Percentiles rank a stretch among this genome's conserved stretches.
These are phyloP conservation scores for Paracoccidioides brasiliensis DNA, from an alignment of 2,329 filamentous ascomycete species.

Conservation along the genomic window DNA sequence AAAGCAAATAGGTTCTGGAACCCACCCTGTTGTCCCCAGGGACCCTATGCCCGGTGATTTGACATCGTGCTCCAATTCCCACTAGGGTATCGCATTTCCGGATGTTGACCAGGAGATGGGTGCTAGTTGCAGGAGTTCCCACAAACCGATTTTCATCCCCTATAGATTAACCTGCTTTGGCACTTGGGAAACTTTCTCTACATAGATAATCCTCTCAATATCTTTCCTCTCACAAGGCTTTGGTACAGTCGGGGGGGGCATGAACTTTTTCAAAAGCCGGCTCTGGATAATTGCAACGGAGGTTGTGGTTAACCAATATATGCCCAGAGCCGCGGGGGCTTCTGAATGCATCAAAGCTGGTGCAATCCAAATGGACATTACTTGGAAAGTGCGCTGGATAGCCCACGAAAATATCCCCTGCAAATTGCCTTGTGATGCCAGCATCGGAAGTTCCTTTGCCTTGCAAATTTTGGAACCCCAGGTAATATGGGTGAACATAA, in stretches of 20 bases:
- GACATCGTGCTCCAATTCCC: no score
- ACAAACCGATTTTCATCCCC: neutral
- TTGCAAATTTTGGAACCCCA: conserved; percentile 15
- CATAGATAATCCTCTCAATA: neutral
- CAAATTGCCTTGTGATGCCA: neutral
- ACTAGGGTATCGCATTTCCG: no score
- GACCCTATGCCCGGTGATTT: no score
- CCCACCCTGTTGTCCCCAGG: no score
- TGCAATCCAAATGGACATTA: conserved; percentile 30
- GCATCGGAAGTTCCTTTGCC: conserved; percentile 3
- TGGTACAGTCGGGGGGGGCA: conserved; percentile 24
- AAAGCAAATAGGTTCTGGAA: no score
- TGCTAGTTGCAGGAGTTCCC: neutral
- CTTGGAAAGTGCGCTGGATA: conserved; percentile 15
- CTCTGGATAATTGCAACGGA: conserved; percentile 31
- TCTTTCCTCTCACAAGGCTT: conserved; percentile 14
- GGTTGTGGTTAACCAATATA: conserved; percentile 40
- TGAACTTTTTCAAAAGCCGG: conserved; percentile 26
- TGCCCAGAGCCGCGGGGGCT: conserved; percentile 33
- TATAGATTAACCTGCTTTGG: neutral
- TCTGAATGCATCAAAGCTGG: conserved; percentile 21
- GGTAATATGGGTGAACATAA: conserved; percentile 38
- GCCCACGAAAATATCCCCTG: neutral
- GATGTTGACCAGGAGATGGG: no score
- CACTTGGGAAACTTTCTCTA: neutral